Evolutionary conservation across 1,284 basidiomycete genomes (phyloP), one percentile per base, ranked within the genome.

Genomic region (Coniophora puteana): DNA sequence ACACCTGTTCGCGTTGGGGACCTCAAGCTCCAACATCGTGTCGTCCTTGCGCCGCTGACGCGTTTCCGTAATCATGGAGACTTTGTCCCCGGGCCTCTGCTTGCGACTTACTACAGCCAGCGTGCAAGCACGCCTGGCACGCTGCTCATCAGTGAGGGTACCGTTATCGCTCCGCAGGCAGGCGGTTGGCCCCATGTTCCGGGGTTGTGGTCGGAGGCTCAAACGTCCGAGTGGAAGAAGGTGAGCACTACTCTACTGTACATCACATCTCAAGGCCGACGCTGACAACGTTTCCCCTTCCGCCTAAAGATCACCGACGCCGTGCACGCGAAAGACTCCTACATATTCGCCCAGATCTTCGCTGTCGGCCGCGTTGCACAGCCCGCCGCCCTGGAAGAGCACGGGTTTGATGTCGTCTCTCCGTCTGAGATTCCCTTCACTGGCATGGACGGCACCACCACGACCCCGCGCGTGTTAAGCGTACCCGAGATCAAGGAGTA

Each of bases 321-420:
- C 5, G 70, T 74, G 1, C 71, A 72, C 49, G 55, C 57, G 13
- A 65, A 66, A 41, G 63, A 59, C 5, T 58, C 57, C 0, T 43
- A 52, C 38, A 66, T 72, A 39, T 68, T 61, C 46, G 24, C 51
- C n/a, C 71, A 75, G 53, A 54, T 71, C n/a, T n/a, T n/a, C n/a
- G n/a, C n/a, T n/a, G n/a, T n/a, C n/a, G n/a, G n/a, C n/a, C n/a
- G n/a, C n/a, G n/a, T n/a, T n/a, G n/a, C n/a, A n/a, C n/a, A n/a
- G n/a, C n/a, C n/a, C n/a, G n/a, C n/a, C n/a, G n/a, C n/a, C n/a
- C n/a, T n/a, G n/a, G n/a, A n/a, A n/a, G n/a, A n/a, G n/a, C n/a
- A n/a, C n/a, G n/a, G n/a, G n/a, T n/a, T n/a, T n/a, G n/a, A n/a
- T n/a, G n/a, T n/a, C n/a, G n/a, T n/a, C n/a, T n/a, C n/a, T n/a